Evolutionary conservation across 257 asterid genomes (phyloP).

Genomic region (Ballota nigra): DNA sequence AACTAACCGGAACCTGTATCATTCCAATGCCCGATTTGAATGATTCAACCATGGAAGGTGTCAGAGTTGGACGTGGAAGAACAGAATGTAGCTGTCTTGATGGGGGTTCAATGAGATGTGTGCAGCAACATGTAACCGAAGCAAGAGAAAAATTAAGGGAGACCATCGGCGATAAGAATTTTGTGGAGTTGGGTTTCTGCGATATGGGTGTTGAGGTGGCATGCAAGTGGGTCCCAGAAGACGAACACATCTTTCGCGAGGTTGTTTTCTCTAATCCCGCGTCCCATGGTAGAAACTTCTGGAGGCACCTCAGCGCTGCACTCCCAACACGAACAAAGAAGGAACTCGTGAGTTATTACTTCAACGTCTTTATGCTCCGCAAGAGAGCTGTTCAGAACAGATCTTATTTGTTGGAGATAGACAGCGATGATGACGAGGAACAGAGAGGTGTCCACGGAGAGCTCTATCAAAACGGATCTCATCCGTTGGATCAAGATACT

Average conservation of each 20-base stretch:
- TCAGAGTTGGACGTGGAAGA: slow-evolving; percentile 50
- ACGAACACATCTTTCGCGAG: slow-evolving; percentile 60
- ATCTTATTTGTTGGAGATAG: slow-evolving; percentile 56
- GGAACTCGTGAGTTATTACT: slow-evolving; percentile 80
- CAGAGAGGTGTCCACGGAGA: slow-evolving; percentile 39
- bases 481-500: slow-evolving; percentile 21
- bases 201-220: slow-evolving; percentile 80
- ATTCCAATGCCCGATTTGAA: slow-evolving; percentile 41
- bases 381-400: slow-evolving; percentile 76
- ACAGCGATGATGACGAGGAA: slow-evolving; percentile 87
- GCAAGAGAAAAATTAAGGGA: slow-evolving; percentile 53
- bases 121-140: slow-evolving; percentile 61
- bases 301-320: slow-evolving; percentile 58
- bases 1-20: slow-evolving; percentile 44
- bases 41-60: slow-evolving; percentile 27
- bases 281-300: slow-evolving; percentile 55
- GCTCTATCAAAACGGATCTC: slow-evolving; percentile 18
- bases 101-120: slow-evolving; percentile 76
- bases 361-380: slow-evolving; percentile 71
- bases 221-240: slow-evolving; percentile 64
- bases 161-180: slow-evolving; percentile 43
- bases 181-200: slow-evolving; percentile 54
- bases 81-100: slow-evolving; percentile 56
- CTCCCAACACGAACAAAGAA: slow-evolving; percentile 55
- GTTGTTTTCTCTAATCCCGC: slow-evolving; percentile 60